Base-by-base conservation (phyloP, 495 filamentous ascomycete genomes). In the Trypethelium eluteriae region DNA sequence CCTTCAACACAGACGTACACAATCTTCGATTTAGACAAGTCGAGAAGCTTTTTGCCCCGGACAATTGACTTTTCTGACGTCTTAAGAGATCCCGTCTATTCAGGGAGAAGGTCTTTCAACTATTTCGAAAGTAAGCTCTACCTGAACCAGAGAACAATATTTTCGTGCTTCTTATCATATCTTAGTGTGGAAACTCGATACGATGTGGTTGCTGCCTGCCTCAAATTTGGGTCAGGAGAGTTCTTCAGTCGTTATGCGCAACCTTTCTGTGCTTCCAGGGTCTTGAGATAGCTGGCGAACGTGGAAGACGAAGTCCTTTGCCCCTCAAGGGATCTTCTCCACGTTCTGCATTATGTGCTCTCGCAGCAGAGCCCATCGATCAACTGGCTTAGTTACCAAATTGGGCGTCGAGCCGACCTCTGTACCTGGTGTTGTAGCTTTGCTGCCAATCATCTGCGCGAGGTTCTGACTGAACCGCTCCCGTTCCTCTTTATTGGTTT, bases 381-480 rank as follows among this genome's bases (percentile, higher is more conserved):
- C 65, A 38, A 62, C 62, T 46, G 32, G 53, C 32, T 36, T 34
- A 14, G 32, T 14, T 7, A 7, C 7, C 36, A 32, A 2, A 36
- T 59, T 14, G 11, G 10, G 4, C 2, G 6, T 7, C 14, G 53
- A 32, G 14, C 10, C 18, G 32, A 32, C 1, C 7, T 34, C 25
- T 59, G 18, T 14, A 36, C 25, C 18, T 59, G 18, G 53, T 2
- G 3, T 36, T 7, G 7, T 10, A 7, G 32, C 53, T 35, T 59
- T 11, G 36, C 41, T 56, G 35, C 36, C 81, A 66, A 84, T 69
- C 75, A 85, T 81, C 63, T 74, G 67, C 39, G 88, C 91, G 81
- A 97, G 78, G 74, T 92, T 96, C 76, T 80, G 83, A 64, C 83
- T 86, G 72, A 96, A 97, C 65, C 92, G 80, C 75, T 90, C 85